These are phyloP conservation scores for Diatrype stigma DNA, from an alignment of 2,329 filamentous ascomycete species.

Conservation along the genomic window DNA sequence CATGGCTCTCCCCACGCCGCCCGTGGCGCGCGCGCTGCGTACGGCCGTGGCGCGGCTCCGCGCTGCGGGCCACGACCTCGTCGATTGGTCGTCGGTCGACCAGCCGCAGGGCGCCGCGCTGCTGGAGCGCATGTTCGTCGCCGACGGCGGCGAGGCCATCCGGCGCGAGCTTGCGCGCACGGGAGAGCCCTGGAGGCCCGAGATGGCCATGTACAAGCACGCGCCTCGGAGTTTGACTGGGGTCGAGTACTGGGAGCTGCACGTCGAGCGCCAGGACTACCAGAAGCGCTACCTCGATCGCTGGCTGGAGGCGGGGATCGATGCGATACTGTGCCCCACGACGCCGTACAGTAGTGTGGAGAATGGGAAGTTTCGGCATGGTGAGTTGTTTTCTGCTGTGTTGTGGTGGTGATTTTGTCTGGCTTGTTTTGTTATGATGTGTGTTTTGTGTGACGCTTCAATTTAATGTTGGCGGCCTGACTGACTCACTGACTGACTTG, in stretches of 20 bases:
- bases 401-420: background rate
- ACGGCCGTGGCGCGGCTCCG: slow-evolving; percentile 39
- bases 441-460: no score
- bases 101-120: slow-evolving; percentile 34
- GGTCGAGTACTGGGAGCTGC: slow-evolving; percentile 44
- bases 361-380: slow-evolving; percentile 39
- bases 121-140: slow-evolving; percentile 43
- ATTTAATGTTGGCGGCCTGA: no score
- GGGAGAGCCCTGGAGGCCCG: slow-evolving; percentile 34
- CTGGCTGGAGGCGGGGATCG: slow-evolving; percentile 46
- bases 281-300: slow-evolving; percentile 44
- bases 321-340: slow-evolving; percentile 59
- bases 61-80: slow-evolving; percentile 44
- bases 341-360: slow-evolving; percentile 41
- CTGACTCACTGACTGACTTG: background rate
- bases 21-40: slow-evolving; percentile 53
- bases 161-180: slow-evolving; percentile 33
- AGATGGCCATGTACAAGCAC: slow-evolving; percentile 19
- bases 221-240: slow-evolving; percentile 37
- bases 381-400: slow-evolving; percentile 24
- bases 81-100: slow-evolving; percentile 47
- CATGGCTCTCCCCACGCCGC: slow-evolving; percentile 62
- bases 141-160: slow-evolving; percentile 42
- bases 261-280: slow-evolving; percentile 39
- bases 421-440: no score